phyloP scores from a whole-genome alignment of 2,329 filamentous ascomycete species.

The Fusarium oligoseptatum region DNA sequence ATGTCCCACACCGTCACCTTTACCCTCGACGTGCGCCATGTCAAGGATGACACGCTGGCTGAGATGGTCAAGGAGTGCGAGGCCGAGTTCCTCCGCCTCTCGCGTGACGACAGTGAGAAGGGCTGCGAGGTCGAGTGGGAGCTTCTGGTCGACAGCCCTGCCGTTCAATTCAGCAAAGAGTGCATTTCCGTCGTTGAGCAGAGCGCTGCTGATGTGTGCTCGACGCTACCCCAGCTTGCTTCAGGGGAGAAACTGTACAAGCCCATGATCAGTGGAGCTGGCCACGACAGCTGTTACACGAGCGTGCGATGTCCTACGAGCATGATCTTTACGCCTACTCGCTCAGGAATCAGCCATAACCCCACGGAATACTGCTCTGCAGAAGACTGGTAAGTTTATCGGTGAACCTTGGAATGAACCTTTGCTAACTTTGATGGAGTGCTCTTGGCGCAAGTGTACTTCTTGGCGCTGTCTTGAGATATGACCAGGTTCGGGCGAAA shows the following conservation, averaged over 20 bases:
- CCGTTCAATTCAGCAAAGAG: constrained; percentile 71
- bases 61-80: constrained; percentile 61
- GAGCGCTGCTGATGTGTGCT: constrained; percentile 66
- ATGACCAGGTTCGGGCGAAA: neutral
- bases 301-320: constrained; percentile 45
- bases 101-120: constrained; percentile 62
- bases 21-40: constrained; percentile 72
- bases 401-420: neutral
- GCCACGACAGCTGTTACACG: constrained; percentile 49
- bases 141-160: constrained; percentile 68
- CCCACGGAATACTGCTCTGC: constrained; percentile 40
- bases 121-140: constrained; percentile 69
- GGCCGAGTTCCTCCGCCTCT: constrained; percentile 63
- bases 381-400: constrained; percentile 40
- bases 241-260: constrained; percentile 46
- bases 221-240: constrained; percentile 36
- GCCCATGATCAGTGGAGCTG: constrained; percentile 47
- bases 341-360: constrained; percentile 47
- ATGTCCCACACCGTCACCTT: constrained; percentile 75
- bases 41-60: constrained; percentile 64
- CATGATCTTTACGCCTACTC: constrained; percentile 50
- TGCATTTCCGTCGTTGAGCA: constrained; percentile 73
- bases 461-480: neutral
- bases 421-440: neutral
- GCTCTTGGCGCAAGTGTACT: neutral